Conservation (phyloP, 2,329 filamentous ascomycete species). For the Trichoderma sp. region DNA sequence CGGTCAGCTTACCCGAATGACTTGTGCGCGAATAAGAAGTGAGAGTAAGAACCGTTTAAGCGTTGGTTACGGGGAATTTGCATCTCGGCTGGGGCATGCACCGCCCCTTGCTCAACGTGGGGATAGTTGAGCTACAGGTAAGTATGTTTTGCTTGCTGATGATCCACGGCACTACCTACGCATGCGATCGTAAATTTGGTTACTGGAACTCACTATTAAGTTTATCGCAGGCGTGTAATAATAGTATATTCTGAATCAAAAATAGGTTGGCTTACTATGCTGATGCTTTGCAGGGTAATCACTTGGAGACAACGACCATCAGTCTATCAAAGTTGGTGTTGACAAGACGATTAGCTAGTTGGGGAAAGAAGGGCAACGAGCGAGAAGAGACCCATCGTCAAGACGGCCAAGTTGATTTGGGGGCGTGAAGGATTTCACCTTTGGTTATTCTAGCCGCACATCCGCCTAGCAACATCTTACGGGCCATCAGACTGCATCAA, state of each 20-base stretch:
- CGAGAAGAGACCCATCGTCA: not conserved
- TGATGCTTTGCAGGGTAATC: not conserved
- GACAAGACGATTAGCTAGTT: fast-evolving
- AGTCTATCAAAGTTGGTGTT: not conserved
- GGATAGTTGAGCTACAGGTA: no score
- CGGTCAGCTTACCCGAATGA: not conserved
- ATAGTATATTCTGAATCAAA: not conserved
- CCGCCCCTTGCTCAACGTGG: no score
- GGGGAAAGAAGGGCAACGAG: not conserved
- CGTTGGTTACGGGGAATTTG: no score
- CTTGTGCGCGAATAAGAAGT: no score
- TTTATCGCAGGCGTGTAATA: not conserved
- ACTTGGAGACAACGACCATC: not conserved
- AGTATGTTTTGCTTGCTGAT: no score
- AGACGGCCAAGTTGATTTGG: not conserved
- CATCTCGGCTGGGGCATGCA: no score
- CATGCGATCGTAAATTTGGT: no score
- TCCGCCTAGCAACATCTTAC: no score
- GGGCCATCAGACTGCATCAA: not conserved
- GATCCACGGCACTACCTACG: no score
- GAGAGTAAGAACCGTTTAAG: no score
- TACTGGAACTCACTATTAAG: not conserved
- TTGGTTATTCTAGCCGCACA: not conserved
- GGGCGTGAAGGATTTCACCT: not conserved
- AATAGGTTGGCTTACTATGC: not conserved